Base-by-base conservation (phyloP, 2,329 filamentous ascomycete genomes). In the Arthroderma sp. region DNA sequence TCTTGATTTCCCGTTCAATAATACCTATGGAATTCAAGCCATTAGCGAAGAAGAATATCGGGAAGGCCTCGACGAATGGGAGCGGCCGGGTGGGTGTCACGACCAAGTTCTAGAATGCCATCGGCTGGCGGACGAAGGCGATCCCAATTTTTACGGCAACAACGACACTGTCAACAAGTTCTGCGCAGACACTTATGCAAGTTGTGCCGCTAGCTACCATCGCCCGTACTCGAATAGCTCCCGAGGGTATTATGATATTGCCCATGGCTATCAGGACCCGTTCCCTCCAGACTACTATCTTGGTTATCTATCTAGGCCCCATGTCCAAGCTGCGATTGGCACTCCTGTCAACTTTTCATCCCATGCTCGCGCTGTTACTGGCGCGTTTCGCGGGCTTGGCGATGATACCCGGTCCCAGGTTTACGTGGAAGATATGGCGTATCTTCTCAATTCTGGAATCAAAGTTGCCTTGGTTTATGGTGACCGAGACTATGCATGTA, bases 21-120 rank as follows among this genome's bases (percentile, higher is more conserved):
- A 69, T 46, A 66, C 79, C 0, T 87, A 83, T 56, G 75, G 71
- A 6, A 71, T 83, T 46, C 55, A 74, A 49, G 67, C 73, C 2
- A 71, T 83, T 36, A 48, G 50, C 38, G 42, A 46, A 10, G 43
- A 43, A 6, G 33, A 40, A 5, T 45, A 39, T 38, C 38, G 47
- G 3, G 33, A 28, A 27, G 44, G 43, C 9, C 29, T 50, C 5
- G 29, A 49, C 6, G 38, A 41, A 8, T 47, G 70, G 47, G 63
- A 64, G 41, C 60, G 61, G 5, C 57, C 63, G 1, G 68, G 65
- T 2, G 77, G 77, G 5, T 77, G 75, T 50, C 64, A 66, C 6
- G 74, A 78, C 38, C 66, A 68, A 45, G 70, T 80, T 37, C 54
- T 66, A 15, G 51, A 68, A 29, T 81, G 75, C 52, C 69, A 69